A percentile compares a stretch with the other conserved stretches of the same genome.
Evolutionary conservation across 768 basidiomycete genomes (phyloP).

Genomic region (Mycena chlorophos): DNA sequence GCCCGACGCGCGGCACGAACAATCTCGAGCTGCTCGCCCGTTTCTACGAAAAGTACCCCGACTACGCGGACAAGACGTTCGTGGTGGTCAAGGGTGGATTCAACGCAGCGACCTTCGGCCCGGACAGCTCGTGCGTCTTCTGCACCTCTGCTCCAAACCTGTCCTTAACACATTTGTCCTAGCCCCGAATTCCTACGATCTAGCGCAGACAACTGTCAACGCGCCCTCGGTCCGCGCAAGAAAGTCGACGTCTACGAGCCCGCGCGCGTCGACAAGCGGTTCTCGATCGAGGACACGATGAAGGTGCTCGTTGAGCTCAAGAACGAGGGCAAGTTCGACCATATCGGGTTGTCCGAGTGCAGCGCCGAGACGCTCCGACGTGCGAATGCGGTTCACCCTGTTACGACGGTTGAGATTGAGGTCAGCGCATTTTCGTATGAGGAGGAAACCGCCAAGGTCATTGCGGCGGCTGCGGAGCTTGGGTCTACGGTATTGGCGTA

Average conservation of each 20-base stretch:
- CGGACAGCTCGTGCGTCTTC: conserved; percentile 18
- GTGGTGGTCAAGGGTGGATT: conserved; percentile 34
- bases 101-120: not conserved
- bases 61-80: conserved; percentile 35
- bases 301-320: conserved; percentile 44
- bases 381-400: conserved; percentile 40
- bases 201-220: conserved; percentile 47
- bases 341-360: conserved; percentile 62
- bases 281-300: conserved; percentile 48
- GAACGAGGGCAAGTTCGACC: conserved; percentile 57
- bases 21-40: conserved; percentile 45
- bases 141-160: not conserved
- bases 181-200: conserved; percentile 12
- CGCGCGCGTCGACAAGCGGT: conserved; percentile 46
- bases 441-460: conserved; percentile 52
- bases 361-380: conserved; percentile 47
- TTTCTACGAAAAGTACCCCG: conserved; percentile 48
- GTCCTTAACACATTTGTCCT: no score
- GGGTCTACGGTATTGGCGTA: conserved; percentile 62
- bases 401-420: conserved; percentile 67
- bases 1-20: not conserved
- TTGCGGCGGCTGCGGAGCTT: conserved; percentile 55
- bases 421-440: conserved; percentile 63
- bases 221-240: conserved; percentile 50
- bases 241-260: conserved; percentile 61